Percentiles rank a stretch among this genome's conserved stretches.
phyloP scores from a whole-genome alignment of 2,329 filamentous ascomycete species.

The Monilinia aucupariae region DNA sequence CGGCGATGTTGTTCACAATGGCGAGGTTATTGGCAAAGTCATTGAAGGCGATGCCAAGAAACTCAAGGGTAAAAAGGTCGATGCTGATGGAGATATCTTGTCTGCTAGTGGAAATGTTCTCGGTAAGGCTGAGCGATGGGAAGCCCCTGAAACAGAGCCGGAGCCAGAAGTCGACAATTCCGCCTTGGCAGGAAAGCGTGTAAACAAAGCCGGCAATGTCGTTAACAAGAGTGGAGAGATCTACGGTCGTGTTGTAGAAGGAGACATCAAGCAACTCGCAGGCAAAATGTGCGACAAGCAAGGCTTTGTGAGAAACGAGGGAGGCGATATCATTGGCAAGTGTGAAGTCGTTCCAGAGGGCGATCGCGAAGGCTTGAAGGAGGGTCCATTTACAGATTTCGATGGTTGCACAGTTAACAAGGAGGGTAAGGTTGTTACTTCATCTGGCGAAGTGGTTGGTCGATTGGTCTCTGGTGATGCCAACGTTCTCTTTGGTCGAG shows the following conservation, averaged over 20 bases:
- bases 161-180: conserved; percentile 49
- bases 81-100: conserved; percentile 62
- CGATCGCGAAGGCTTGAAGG: conserved; percentile 56
- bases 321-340: conserved; percentile 63
- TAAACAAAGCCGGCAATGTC: conserved; percentile 64
- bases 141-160: conserved; percentile 46
- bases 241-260: conserved; percentile 62
- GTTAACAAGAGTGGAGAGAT: conserved; percentile 51
- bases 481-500: conserved; percentile 66
- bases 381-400: conserved; percentile 65
- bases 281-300: conserved; percentile 68
- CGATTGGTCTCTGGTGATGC: conserved; percentile 64
- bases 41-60: conserved; percentile 59
- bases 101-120: conserved; percentile 63
- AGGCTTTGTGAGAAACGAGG: conserved; percentile 66
- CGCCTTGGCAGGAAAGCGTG: conserved; percentile 60
- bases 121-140: conserved; percentile 64
- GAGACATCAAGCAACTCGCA: conserved; percentile 56
- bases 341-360: conserved; percentile 63
- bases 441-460: conserved; percentile 65
- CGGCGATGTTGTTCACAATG: conserved; percentile 48
- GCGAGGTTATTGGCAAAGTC: conserved; percentile 53
- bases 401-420: conserved; percentile 60
- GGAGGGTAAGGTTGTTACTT: conserved; percentile 62
- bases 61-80: conserved; percentile 60